These are phyloP conservation scores for Davidsoniella eucalypti DNA, from an alignment of 2,329 filamentous ascomycete species.

Conservation along the genomic window DNA sequence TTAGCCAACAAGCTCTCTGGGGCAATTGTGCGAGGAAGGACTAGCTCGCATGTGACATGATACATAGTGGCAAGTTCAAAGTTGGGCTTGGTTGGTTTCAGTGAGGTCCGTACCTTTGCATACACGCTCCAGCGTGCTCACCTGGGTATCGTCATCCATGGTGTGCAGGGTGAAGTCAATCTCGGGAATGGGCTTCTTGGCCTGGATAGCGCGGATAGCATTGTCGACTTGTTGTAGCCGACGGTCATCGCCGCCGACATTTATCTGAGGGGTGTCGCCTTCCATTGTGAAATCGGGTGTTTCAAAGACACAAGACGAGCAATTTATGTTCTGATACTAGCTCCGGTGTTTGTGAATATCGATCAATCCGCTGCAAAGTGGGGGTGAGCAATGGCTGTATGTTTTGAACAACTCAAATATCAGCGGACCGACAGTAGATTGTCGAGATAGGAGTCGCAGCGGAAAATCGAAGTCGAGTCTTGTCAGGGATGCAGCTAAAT, in stretches of 20 bases:
- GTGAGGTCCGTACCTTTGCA: slow-evolving; percentile 65
- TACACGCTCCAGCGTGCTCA: slow-evolving; percentile 88
- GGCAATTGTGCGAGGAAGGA: neutral
- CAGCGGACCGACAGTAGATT: no score
- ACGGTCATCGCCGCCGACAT: slow-evolving; percentile 26
- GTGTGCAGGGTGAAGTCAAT: slow-evolving; percentile 98
- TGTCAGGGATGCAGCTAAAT: no score
- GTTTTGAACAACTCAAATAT: no score
- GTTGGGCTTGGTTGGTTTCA: neutral
- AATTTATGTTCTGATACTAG: neutral
- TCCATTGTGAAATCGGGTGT: slow-evolving; percentile 25
- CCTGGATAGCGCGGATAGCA: slow-evolving; percentile 76
- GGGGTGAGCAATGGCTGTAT: neutral
- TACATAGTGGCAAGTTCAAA: neutral
- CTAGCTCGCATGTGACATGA: neutral
- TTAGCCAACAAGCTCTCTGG: slow-evolving; percentile 2
- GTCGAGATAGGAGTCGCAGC: neutral
- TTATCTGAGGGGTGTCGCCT: slow-evolving; percentile 24
- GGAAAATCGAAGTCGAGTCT: neutral
- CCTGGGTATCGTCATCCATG: slow-evolving; percentile 93
- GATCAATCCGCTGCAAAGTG: neutral
- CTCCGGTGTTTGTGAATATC: neutral
- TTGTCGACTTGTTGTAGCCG: slow-evolving; percentile 59
- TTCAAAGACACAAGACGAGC: neutral
- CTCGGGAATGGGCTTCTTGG: slow-evolving; percentile 92